Evolutionary conservation across 2,329 filamentous ascomycete species (phyloP), one percentile per base, ranked within the genome.

Genomic region (Trichoderma koningii): DNA sequence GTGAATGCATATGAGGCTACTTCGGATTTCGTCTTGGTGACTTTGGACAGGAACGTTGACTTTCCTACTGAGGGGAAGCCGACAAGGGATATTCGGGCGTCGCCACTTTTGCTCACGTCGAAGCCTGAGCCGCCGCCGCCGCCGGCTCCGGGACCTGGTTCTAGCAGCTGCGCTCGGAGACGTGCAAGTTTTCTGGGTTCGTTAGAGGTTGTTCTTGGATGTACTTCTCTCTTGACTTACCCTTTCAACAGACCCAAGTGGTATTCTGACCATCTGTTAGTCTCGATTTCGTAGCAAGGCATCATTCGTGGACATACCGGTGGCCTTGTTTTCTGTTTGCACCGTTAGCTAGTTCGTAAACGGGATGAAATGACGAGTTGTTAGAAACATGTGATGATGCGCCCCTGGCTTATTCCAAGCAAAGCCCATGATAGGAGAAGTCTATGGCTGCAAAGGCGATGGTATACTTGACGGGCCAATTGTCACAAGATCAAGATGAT

Each of bases 51-150:
- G 75, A 99, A 98, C 0, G 95, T 99, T 2, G 95, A 99, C 81
- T 99, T 99, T 76, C 95, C 95, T 59, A 99, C 95, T 0, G 96
- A 99, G 0, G 96, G 95, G 72, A 99, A 99, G n/a, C 95, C 95
- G 62, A 99, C 96, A 2, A 99, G 87, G 1, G 96, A 93, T 79
- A 99, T 98, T 73, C 95, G 88, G 15, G 95, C 95, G 82, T 99
- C 95, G 68, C 95, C 95, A 70, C 90, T 94, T 80, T 99, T 99
- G 76, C 90, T 95, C 48, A 99, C 95, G 74, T 94, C 91, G 76
- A 96, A 99, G 10, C 95, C 95, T 3, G 89, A 80, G 26, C 95
- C 94, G 17, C 87, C 90, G 12, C 91, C 89, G 17, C 87, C 85
- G 42, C 92, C 91, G 10, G 91, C 82, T 47, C 93, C 93, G 3